These are phyloP conservation scores for Pterocarpus santalinus DNA, from an alignment of 306 rosid genomes.

Conservation along the genomic window DNA sequence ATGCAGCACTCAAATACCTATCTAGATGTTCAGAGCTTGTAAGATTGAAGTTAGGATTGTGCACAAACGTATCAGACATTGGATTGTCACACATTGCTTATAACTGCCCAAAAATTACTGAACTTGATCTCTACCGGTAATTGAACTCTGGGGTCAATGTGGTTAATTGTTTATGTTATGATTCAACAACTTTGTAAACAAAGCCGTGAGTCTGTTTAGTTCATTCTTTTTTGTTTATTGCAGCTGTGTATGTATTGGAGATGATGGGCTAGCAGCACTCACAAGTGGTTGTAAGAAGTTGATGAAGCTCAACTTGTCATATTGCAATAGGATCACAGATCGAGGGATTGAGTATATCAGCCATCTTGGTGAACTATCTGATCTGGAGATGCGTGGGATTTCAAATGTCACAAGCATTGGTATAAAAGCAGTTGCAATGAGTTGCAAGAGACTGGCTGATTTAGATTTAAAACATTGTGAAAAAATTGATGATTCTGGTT, in stretches of 20 bases:
- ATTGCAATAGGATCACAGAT: conserved; percentile 69
- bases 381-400: conserved; percentile 70
- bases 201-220: conserved; percentile 17
- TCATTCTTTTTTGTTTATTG: conserved; percentile 45
- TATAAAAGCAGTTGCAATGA: conserved; percentile 57
- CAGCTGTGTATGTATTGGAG: conserved; percentile 70
- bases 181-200: conserved; percentile 7
- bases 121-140: conserved; percentile 82
- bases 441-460: conserved; percentile 67
- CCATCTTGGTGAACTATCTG: conserved; percentile 56
- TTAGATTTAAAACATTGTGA: conserved; percentile 71
- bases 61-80: conserved; percentile 71
- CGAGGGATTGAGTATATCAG: conserved; percentile 60
- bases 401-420: conserved; percentile 64
- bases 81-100: conserved; percentile 68
- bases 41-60: conserved; percentile 70
- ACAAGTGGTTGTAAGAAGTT: conserved; percentile 64
- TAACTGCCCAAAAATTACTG: conserved; percentile 62
- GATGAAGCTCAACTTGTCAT: conserved; percentile 69
- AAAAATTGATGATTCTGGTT: conserved; percentile 67
- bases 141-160: conserved; percentile 16
- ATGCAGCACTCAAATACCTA: conserved; percentile 66
- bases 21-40: conserved; percentile 62
- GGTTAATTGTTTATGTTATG: background rate
- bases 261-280: conserved; percentile 67